Evolutionary conservation across 2,329 filamentous ascomycete genomes (phyloP).

Genomic region (Penicillium aurantiogriseum): DNA sequence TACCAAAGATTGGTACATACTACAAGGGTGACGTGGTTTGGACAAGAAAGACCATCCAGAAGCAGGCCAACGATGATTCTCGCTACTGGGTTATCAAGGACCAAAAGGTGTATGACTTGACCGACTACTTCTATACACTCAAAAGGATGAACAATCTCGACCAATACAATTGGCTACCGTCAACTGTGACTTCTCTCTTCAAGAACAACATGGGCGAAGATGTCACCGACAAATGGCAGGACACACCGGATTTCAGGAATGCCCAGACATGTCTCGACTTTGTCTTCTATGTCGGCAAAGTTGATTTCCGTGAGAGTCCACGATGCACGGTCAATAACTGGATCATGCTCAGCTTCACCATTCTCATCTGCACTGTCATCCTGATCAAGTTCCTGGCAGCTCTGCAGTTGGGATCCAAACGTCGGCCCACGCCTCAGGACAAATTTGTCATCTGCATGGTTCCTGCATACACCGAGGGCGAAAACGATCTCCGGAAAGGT

Average conservation of each 20-base stretch:
- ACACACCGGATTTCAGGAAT: constrained; percentile 55
- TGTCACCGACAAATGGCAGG: constrained; percentile 65
- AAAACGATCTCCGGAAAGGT: constrained; percentile 89
- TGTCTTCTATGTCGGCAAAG: constrained; percentile 76
- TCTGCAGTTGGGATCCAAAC: constrained; percentile 88
- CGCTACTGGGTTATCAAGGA: constrained; percentile 80
- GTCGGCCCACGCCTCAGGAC: constrained; percentile 84
- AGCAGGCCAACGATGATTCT: constrained; percentile 64
- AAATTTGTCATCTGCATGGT: constrained; percentile 99
- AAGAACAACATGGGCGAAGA: constrained; percentile 75
- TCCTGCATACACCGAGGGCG: constrained; percentile 95
- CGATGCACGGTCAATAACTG: constrained; percentile 88
- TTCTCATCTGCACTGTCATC: constrained; percentile 78
- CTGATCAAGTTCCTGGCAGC: constrained; percentile 87
- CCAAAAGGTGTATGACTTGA: constrained; percentile 79
- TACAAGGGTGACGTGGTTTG: constrained; percentile 85
- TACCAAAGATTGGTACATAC: constrained; percentile 77
- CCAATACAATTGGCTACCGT: constrained; percentile 70
- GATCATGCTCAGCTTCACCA: constrained; percentile 81
- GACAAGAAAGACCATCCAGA: constrained; percentile 57
- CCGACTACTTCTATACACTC: constrained; percentile 82
- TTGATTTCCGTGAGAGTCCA: constrained; percentile 76
- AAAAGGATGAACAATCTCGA: constrained; percentile 55
- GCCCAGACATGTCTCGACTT: constrained; percentile 79
- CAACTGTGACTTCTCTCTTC: constrained; percentile 65